phyloP scores from a whole-genome alignment of 2,329 filamentous ascomycete genomes.

The Colletotrichum ledebouriae region DNA sequence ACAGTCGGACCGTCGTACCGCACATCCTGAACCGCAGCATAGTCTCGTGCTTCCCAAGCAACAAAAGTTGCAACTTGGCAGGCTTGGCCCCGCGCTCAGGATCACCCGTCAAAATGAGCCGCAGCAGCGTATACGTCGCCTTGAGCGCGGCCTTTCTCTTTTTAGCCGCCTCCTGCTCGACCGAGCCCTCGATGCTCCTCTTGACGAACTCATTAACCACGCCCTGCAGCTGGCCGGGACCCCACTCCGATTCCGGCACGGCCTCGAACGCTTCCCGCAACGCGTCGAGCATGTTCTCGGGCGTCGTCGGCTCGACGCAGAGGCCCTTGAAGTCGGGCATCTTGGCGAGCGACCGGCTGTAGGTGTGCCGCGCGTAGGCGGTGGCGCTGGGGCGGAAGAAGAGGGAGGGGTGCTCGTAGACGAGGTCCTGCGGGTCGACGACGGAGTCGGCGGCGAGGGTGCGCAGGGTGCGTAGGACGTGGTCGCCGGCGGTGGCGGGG shows the following conservation, averaged over 20 bases:
- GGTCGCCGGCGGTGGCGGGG: conserved; percentile 5
- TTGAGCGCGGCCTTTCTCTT: conserved; percentile 13
- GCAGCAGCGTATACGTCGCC: conserved; percentile 33
- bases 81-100: conserved; percentile 38
- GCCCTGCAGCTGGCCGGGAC: conserved; percentile 29
- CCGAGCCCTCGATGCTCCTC: neutral
- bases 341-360: conserved; percentile 21
- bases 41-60: conserved; percentile 40
- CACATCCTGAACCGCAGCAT: conserved; percentile 39
- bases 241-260: conserved; percentile 37
- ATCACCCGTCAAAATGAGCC: conserved; percentile 40
- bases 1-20: neutral
- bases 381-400: conserved; percentile 38
- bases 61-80: conserved; percentile 42
- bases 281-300: conserved; percentile 24
- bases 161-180: conserved; percentile 4
- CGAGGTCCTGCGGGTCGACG: conserved; percentile 35
- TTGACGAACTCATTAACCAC: conserved; percentile 28
- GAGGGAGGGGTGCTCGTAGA: conserved; percentile 41
- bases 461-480: conserved; percentile 38
- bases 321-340: conserved; percentile 10
- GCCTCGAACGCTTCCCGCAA: conserved; percentile 24
- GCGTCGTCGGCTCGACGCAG: neutral
- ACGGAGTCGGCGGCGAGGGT: conserved; percentile 38
- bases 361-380: conserved; percentile 17